Evolutionary conservation across 805 yeast genomes (phyloP).

Genomic region (Lachancea quebecensis): DNA sequence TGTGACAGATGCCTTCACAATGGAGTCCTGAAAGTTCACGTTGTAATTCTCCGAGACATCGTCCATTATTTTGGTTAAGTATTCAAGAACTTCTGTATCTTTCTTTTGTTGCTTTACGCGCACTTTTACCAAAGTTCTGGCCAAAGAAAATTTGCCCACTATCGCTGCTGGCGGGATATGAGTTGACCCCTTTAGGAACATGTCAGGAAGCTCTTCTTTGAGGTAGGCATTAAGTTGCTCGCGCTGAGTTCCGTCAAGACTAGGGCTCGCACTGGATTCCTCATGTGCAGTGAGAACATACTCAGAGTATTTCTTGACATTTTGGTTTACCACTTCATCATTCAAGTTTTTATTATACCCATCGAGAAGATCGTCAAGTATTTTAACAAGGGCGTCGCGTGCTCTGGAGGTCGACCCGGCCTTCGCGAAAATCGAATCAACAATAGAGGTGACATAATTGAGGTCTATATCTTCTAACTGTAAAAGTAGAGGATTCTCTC

Average conservation of each 20-base stretch:
- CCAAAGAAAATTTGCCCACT: constrained; percentile 24
- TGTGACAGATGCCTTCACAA: constrained; percentile 56
- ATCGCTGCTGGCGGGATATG: constrained; percentile 22
- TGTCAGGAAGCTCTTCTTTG: constrained; percentile 22
- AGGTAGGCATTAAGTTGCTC: constrained; percentile 22
- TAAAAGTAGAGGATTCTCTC: constrained; percentile 19
- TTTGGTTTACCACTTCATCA: constrained; percentile 76
- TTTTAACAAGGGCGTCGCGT: constrained; percentile 21
- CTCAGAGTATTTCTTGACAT: constrained; percentile 49
- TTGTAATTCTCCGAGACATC: constrained; percentile 50
- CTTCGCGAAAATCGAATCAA: constrained; percentile 12
- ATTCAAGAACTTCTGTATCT: constrained; percentile 16
- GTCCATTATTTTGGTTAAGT: constrained; percentile 40
- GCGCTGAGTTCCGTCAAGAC: constrained; percentile 20
- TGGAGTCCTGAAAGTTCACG: constrained; percentile 70
- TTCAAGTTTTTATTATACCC: constrained; percentile 80
- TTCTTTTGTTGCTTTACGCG: constrained; percentile 18
- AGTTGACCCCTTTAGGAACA: constrained; percentile 17
- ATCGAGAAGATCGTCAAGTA: constrained; percentile 43
- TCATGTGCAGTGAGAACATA: constrained; percentile 23
- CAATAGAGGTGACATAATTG: constrained; percentile 8
- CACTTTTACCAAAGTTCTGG: constrained; percentile 18
- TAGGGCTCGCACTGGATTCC: constrained; percentile 17
- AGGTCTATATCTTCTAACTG: constrained; percentile 18
- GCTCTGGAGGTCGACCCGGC: constrained; percentile 19